A percentile compares a stretch with the other conserved stretches of the same genome.
Conservation (phyloP, 306 rosid genomes). For the Quercus agrifolia region DNA sequence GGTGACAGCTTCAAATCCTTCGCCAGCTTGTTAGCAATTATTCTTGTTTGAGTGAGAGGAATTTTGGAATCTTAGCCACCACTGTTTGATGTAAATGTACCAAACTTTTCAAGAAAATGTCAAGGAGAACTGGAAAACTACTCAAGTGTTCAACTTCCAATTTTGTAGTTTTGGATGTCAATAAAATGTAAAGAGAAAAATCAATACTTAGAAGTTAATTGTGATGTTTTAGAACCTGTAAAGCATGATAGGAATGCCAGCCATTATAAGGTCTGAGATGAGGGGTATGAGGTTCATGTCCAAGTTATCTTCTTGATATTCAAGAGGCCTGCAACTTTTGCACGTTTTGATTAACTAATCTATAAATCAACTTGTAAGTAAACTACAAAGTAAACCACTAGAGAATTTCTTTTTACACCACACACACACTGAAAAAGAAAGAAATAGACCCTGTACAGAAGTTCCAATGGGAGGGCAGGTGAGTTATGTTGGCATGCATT, state of each 20-base stretch:
- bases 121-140: background rate
- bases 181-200: background rate
- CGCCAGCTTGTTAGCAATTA: background rate
- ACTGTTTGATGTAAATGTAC: background rate
- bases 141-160: background rate
- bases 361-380: background rate
- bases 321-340: background rate
- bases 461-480: background rate
- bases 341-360: background rate
- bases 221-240: constrained; percentile 1
- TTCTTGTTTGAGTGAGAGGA: constrained; percentile 1
- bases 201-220: background rate
- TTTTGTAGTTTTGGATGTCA: background rate
- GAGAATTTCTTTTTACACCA: too few species aligned
- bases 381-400: too few species aligned
- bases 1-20: background rate
- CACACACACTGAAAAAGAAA: background rate
- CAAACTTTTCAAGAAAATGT: background rate
- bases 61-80: background rate
- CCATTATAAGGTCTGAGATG: background rate
- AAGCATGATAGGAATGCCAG: background rate
- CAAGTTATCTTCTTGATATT: background rate
- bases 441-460: background rate
- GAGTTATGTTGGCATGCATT: background rate
- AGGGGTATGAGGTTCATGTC: background rate